A percentile compares a stretch with the other conserved stretches of the same genome.
These are phyloP conservation scores for Tremellales sp. DNA, from an alignment of 1,284 basidiomycete genomes.

Conservation along the genomic window DNA sequence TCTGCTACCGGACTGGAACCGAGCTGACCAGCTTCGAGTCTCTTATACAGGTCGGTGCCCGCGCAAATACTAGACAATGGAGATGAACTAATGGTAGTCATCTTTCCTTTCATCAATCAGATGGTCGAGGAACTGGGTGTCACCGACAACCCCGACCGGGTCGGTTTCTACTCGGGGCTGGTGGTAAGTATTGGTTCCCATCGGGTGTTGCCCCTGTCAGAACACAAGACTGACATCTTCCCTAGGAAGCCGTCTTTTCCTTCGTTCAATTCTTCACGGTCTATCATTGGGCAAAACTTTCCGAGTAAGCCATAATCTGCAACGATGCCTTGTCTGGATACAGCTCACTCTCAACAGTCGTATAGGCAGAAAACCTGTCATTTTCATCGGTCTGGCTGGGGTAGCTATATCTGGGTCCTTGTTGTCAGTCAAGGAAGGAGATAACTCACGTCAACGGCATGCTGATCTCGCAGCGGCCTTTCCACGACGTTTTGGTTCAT, in stretches of 20 bases:
- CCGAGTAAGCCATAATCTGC: slow-evolving; percentile 36
- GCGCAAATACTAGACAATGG: not conserved
- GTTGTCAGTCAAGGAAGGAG: slow-evolving; percentile 24
- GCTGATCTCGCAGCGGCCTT: slow-evolving; percentile 30
- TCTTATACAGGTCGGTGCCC: slow-evolving; percentile 25
- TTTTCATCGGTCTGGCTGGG: slow-evolving; percentile 36
- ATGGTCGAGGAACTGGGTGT: slow-evolving; percentile 48
- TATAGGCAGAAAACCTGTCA: slow-evolving; percentile 42
- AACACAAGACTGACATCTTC: not conserved
- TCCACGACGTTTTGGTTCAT: slow-evolving; percentile 40
- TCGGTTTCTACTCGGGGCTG: slow-evolving; percentile 47
- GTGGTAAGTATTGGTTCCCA: slow-evolving; percentile 28
- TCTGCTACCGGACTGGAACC: not conserved
- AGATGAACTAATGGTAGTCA: slow-evolving; percentile 23
- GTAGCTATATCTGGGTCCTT: slow-evolving; percentile 39
- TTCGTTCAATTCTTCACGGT: slow-evolving; percentile 46
- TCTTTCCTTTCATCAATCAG: slow-evolving; percentile 53
- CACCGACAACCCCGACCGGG: slow-evolving; percentile 44
- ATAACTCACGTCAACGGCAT: not conserved
- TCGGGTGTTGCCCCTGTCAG: not conserved
- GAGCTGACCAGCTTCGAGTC: slow-evolving; percentile 15
- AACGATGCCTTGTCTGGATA: not conserved
- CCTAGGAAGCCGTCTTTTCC: slow-evolving; percentile 42
- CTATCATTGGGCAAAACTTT: slow-evolving; percentile 46
- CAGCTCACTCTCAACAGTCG: slow-evolving; percentile 17